Conservation (phyloP, 2,329 filamentous ascomycete species). For the Fusarium goolgardi region DNA sequence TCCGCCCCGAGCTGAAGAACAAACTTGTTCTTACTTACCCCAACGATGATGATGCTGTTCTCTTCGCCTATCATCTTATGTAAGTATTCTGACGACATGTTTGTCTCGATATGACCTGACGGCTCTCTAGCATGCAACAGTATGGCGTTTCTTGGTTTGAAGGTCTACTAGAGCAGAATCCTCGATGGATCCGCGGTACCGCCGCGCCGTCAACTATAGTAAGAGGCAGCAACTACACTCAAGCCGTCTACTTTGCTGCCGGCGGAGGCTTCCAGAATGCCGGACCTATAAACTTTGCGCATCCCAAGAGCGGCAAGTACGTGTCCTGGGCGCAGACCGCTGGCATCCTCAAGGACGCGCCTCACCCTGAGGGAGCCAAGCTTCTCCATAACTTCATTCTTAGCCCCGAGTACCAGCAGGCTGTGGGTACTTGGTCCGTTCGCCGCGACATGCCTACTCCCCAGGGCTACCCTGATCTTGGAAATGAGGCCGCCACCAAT, state of each 20-base stretch:
- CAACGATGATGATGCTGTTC: constrained; percentile 68
- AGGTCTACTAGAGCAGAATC: constrained; percentile 59
- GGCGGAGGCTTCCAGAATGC: neutral
- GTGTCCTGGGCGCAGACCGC: constrained; percentile 62
- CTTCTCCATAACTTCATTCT: constrained; percentile 26
- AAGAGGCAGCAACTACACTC: constrained; percentile 43
- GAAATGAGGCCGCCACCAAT: constrained; percentile 22
- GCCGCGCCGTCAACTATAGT: constrained; percentile 56
- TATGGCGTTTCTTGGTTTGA: constrained; percentile 62
- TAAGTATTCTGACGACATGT: constrained; percentile 41
- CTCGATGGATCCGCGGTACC: constrained; percentile 64
- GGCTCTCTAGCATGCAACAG: constrained; percentile 49
- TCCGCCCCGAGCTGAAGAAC: constrained; percentile 63
- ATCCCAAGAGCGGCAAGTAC: constrained; percentile 55
- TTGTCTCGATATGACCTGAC: neutral
- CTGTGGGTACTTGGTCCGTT: constrained; percentile 17
- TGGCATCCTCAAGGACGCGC: constrained; percentile 53
- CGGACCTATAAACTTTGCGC: constrained; percentile 41
- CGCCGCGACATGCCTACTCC: constrained; percentile 12
- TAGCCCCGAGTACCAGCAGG: constrained; percentile 8
- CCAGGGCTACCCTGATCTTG: constrained; percentile 3
- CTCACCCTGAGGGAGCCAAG: constrained; percentile 32
- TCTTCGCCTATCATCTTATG: constrained; percentile 63
- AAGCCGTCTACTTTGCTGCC: constrained; percentile 52
- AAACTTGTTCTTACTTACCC: constrained; percentile 67